These are phyloP conservation scores for Ascobolus immersus DNA, from an alignment of 495 filamentous ascomycete species.

Conservation along the genomic window DNA sequence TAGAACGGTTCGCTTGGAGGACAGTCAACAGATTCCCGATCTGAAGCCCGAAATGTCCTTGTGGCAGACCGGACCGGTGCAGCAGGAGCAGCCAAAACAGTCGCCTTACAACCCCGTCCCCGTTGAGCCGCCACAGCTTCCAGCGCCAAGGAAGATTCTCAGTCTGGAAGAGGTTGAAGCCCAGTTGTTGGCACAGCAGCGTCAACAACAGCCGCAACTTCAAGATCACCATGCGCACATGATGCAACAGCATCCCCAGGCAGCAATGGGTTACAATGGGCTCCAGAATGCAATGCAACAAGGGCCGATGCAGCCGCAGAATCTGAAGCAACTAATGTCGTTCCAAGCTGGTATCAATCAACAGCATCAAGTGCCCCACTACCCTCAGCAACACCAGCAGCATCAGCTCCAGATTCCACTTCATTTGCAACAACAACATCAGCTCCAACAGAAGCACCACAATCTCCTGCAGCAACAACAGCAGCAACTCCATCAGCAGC, in stretches of 20 bases:
- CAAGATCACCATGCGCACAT: too few species aligned
- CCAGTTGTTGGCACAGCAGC: constrained; percentile 49
- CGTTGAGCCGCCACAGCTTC: too few species aligned
- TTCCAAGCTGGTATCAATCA: too few species aligned
- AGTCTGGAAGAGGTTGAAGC: constrained; percentile 95
- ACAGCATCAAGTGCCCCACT: too few species aligned
- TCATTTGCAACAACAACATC: constrained; percentile 12
- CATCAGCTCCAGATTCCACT: neutral
- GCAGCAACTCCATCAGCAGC: constrained; percentile 6
- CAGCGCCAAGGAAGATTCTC: constrained; percentile 55
- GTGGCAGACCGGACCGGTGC: constrained; percentile 51
- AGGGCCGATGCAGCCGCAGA: constrained; percentile 11
- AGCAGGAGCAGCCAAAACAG: constrained; percentile 5
- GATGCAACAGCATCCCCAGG: too few species aligned
- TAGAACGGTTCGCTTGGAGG: constrained; percentile 2
- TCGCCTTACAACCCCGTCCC: neutral
- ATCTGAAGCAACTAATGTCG: constrained; percentile 11
- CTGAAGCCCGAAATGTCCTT: constrained; percentile 80
- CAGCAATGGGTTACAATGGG: too few species aligned
- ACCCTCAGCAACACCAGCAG: constrained; percentile 10
- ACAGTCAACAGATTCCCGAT: constrained; percentile 31
- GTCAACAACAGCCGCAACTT: constrained; percentile 22
- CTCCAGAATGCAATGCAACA: too few species aligned
- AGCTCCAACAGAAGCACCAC: constrained; percentile 8
- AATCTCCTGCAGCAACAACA: constrained; percentile 3